Evolutionary conservation across 1,139 yeast genomes (phyloP), one percentile per base, ranked within the genome.

Genomic region (Saccharomyces hybrid): DNA sequence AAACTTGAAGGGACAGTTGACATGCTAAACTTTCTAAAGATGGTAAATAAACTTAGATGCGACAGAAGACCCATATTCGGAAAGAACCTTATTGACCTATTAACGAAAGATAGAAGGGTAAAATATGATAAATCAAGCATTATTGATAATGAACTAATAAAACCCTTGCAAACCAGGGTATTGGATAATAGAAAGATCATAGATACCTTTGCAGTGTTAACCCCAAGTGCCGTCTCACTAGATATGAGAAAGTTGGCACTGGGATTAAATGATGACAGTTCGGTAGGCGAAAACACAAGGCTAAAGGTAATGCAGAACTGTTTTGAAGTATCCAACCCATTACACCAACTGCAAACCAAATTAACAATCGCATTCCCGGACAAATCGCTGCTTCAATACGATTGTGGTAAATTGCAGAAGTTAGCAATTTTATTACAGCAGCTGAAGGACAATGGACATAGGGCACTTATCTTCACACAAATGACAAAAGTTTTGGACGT

Each of bases 401-500:
- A 95, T 71, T 95, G 99, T 75, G 99, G 99, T 56, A 95, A 95
- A 68, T 76, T 95, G 44, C 99, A 95, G 65, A 85, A 84, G 62
- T 73, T 95, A 53, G 95, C 97, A 0, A 69, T 73, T 4, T 73
- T 95, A 52, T 71, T 95, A 55, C 89, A 87, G 57, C 85, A 88
- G 29, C 75, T 95, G 59, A 85, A 87, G 53, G 83, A 88, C 34
- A 82, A 82, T 51, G 98, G 98, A 0, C 99, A 95, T 66, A 77
- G 99, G 55, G 98, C 96, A 1, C 78, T 95, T 60, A 93, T 95
- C 56, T 95, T 95, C 73, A 95, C 99, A 0, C 99, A 95, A 70
- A 95, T 95, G 99, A 93, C 99, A 2, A 87, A 88, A 65, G 98
- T 95, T 16, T 76, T 95, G 69, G 99, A 95, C 72, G 84, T 95